phyloP scores from a whole-genome alignment of 2,329 filamentous ascomycete genomes.

The Zymoseptoria pseudotritici region DNA sequence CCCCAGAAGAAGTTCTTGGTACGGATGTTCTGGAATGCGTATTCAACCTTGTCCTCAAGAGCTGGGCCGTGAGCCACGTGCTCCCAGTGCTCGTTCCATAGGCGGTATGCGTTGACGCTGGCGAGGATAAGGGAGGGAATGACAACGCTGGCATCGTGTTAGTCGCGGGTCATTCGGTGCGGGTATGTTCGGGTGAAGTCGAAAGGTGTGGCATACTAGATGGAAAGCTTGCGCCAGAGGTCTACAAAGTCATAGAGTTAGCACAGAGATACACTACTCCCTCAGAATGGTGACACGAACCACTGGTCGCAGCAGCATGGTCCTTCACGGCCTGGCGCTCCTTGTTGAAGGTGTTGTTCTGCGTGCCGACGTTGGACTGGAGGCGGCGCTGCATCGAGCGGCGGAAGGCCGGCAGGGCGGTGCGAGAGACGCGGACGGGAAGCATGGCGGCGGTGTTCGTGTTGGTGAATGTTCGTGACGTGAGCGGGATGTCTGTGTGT shows the following conservation, averaged over 20 bases:
- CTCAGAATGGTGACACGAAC: conserved; percentile 49
- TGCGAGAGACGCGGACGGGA: conserved; percentile 21
- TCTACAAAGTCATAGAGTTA: conserved; percentile 44
- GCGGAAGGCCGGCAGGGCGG: conserved; percentile 22
- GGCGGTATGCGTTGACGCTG: conserved; percentile 73
- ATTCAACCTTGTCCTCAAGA: conserved; percentile 84
- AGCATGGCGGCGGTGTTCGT: conserved; percentile 18
- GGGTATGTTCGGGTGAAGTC: conserved; percentile 4
- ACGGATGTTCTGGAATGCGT: conserved; percentile 96
- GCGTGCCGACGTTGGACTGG: conserved; percentile 40
- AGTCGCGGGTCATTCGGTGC: conserved; percentile 1
- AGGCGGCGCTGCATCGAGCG: conserved; percentile 20
- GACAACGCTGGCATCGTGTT: conserved; percentile 42
- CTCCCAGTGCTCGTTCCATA: conserved; percentile 96
- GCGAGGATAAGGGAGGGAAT: conserved; percentile 66
- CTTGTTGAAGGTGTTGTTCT: conserved; percentile 87
- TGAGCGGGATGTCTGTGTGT: neutral
- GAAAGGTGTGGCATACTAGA: conserved; percentile 64
- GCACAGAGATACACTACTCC: neutral
- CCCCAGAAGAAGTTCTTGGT: conserved; percentile 94
- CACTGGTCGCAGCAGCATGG: conserved; percentile 76
- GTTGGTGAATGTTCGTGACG: conserved; percentile 1
- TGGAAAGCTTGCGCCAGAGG: conserved; percentile 89
- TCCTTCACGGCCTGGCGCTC: conserved; percentile 86
- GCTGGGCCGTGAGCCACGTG: conserved; percentile 82